Evolutionary conservation across 2,329 filamentous ascomycete genomes (phyloP), one percentile per base, ranked within the genome.

Genomic region (Westerdykella aurantiaca): DNA sequence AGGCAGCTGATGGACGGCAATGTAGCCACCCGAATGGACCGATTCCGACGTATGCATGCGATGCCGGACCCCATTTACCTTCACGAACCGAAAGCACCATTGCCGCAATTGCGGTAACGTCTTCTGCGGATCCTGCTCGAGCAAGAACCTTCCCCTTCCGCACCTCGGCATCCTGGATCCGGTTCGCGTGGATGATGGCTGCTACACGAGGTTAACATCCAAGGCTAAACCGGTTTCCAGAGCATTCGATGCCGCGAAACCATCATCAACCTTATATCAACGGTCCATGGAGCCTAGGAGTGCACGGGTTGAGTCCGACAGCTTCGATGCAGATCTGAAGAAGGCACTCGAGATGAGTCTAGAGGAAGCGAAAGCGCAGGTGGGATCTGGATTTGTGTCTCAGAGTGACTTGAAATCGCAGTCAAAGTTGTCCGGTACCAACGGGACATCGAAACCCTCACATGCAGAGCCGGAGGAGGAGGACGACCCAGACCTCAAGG

Each of bases 41-140:
- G 93, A 98, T 69, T 96, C 91, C 10, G 93, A 98, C 60, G 91
- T 98, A 25, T 98, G 93, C 67, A 96, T 98, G 89, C 85, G 93
- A 63, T 98, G 93, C 67, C 83, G 93, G 55, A 96, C 91, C 11
- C 72, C 88, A 14, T 98, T 98, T 60, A 96, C 88, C 38, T 96
- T 98, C 63, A 98, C 91, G 44, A 98, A 98, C 67, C 84, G 93
- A 60, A 98, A 97, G 66, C 93, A 98, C 64, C 93, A 98, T 67
- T 98, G 93, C 62, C 83, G 93, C 53, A 98, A 98, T 67, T 98
- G 93, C 61, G 93, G 93, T 41, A 95, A 93, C 68, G 93, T 95
- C 59, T 98, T 98, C 66, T 94, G 95, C 63, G 88, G 91, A 52
- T 84, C 93, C 58, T 98, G 93, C 64, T 97, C 91, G 12, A 84